Evolutionary conservation across 2,329 filamentous ascomycete species (phyloP).

Genomic region (Laburnicola sp.): DNA sequence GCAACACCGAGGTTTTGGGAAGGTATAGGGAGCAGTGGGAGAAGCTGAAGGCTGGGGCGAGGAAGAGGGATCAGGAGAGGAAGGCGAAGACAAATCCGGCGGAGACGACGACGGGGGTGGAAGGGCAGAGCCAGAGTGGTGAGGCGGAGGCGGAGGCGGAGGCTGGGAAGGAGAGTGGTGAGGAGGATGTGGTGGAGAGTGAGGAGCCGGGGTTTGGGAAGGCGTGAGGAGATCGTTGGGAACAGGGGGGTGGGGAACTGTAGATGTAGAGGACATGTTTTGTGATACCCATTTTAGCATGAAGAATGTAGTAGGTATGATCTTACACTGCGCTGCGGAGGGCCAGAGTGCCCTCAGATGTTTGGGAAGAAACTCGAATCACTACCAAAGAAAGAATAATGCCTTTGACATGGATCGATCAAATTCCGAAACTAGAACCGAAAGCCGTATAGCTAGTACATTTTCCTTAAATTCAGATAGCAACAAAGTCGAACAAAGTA

Average conservation of each 20-base stretch:
- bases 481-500: background rate
- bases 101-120: no score
- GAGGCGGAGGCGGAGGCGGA: conserved; percentile 17
- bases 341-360: no score
- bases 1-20: conserved; percentile 57
- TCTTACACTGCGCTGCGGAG: no score
- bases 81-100: conserved; percentile 17
- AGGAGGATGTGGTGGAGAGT: conserved; percentile 16
- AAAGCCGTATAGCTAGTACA: background rate
- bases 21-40: conserved; percentile 69
- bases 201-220: conserved; percentile 38
- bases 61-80: conserved; percentile 40
- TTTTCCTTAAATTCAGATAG: background rate
- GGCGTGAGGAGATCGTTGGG: no score
- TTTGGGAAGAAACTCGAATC: no score
- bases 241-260: no score
- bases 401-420: background rate
- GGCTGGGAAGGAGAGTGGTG: conserved; percentile 6
- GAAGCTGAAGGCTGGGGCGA: conserved; percentile 66
- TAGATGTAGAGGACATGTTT: background rate
- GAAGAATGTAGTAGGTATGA: no score
- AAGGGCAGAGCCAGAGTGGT: no score
- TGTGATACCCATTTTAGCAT: background rate
- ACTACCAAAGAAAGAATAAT: background rate
- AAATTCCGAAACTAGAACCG: no score